Percentiles rank a stretch among this genome's conserved stretches.
These are phyloP conservation scores for Penicillium robsamsonii DNA, from an alignment of 495 filamentous ascomycete species.

Conservation along the genomic window DNA sequence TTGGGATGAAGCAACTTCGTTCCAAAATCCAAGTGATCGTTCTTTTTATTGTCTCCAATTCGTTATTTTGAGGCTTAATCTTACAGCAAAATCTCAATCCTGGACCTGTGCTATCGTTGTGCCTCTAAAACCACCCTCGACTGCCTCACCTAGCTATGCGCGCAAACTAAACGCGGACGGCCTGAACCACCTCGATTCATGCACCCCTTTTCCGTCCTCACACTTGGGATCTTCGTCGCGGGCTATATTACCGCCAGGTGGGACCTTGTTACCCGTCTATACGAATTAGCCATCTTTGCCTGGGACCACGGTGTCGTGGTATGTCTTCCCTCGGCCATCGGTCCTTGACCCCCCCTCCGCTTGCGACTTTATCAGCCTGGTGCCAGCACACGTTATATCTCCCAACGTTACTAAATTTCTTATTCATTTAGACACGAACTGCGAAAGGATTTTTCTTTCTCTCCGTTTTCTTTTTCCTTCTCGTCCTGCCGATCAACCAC, in stretches of 20 bases:
- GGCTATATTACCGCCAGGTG: slow-evolving; percentile 98
- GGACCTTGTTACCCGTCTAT: slow-evolving; percentile 92
- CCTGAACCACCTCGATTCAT: slow-evolving; percentile 59
- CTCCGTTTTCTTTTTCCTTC: slow-evolving; percentile 71
- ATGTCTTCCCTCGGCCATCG: slow-evolving; percentile 35
- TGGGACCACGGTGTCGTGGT: slow-evolving; percentile 99
- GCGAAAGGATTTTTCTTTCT: slow-evolving; percentile 73
- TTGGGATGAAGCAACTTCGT: slow-evolving; percentile 7
- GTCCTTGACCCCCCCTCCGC: slow-evolving; percentile 20
- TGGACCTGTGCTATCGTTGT: not conserved
- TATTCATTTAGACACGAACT: slow-evolving; percentile 54
- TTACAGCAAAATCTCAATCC: not conserved
- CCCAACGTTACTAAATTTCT: not conserved
- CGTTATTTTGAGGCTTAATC: not conserved
- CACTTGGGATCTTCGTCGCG: slow-evolving; percentile 95
- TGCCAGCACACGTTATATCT: not conserved
- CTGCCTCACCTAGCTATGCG: slow-evolving; percentile 29
- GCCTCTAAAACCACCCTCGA: not conserved
- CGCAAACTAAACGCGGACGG: slow-evolving; percentile 33
- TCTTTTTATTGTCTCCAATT: slow-evolving; percentile 7
- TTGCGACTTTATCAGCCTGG: slow-evolving; percentile 6
- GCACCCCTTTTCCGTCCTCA: slow-evolving; percentile 94
- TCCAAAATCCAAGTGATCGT: slow-evolving; percentile 5
- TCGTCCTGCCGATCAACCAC: slow-evolving; percentile 70
- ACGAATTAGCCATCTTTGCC: slow-evolving; percentile 94